Percentiles rank a stretch among this genome's conserved stretches.
Conservation (phyloP, 1,284 basidiomycete genomes). For the Hypsizygus ulmarius region DNA sequence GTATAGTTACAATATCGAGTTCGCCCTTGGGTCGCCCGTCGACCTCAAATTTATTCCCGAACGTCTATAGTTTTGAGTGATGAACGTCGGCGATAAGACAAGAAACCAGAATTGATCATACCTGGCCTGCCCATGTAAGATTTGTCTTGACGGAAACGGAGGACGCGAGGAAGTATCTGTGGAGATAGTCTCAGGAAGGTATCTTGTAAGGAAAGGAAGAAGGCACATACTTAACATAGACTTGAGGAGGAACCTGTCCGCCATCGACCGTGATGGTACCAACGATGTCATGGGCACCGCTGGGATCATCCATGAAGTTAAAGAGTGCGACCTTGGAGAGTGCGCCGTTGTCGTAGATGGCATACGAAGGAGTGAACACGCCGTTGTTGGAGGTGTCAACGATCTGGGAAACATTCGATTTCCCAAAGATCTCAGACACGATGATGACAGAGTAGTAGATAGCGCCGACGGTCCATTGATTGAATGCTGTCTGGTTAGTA, state of each 20-base stretch:
- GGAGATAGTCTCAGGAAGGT: neutral
- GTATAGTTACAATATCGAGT: constrained; percentile 48
- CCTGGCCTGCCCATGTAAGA: constrained; percentile 67
- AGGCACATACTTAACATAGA: constrained; percentile 53
- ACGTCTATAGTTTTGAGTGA: constrained; percentile 36
- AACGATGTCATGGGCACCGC: constrained; percentile 50
- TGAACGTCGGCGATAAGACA: neutral
- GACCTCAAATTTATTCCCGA: constrained; percentile 56
- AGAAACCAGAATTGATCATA: constrained; percentile 6
- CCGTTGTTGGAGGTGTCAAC: constrained; percentile 56
- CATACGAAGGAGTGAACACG: constrained; percentile 66
- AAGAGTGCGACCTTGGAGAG: constrained; percentile 64
- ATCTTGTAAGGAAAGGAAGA: neutral
- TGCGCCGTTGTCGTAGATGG: constrained; percentile 62
- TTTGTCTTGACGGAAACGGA: constrained; percentile 58
- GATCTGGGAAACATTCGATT: constrained; percentile 56
- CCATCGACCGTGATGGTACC: constrained; percentile 44
- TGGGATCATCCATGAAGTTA: constrained; percentile 63
- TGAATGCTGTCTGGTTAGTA: constrained; percentile 55
- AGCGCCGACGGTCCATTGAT: constrained; percentile 60
- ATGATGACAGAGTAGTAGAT: constrained; percentile 69
- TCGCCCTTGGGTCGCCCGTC: constrained; percentile 61
- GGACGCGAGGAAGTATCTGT: constrained; percentile 46
- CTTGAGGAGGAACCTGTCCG: constrained; percentile 43
- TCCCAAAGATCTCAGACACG: constrained; percentile 66